Base-by-base conservation (phyloP, 768 basidiomycete genomes). In the Gloeopeniophorella convolvens region DNA sequence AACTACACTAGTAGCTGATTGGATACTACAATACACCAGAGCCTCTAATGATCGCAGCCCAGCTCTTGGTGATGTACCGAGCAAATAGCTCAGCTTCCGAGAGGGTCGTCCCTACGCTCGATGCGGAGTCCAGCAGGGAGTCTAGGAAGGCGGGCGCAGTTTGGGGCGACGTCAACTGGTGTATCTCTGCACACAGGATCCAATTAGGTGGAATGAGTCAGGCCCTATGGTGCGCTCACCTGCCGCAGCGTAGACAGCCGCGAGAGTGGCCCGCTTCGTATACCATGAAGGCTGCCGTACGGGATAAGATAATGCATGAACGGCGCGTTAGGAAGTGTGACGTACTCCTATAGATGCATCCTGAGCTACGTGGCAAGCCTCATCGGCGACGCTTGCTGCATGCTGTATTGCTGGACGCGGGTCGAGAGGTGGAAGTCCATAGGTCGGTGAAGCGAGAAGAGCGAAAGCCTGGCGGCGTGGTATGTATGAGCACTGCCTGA, bases 141-240 rank as follows among this genome's bases (percentile, higher is more conserved):
- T 83, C 80, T 12, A 92, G 71, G 69, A 92, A 89, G 3, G 70
- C 65, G 24, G 70, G 66, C 0, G 85, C 79, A 2, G 87, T 87
- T 11, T 68, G 60, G 4, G 89, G 85, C 1, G 89, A 91, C 0
- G 78, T 75, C n/a, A 92, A 62, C 61, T 92, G 89, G 60, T 90
- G 89, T 13, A 92, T 70, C 66, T 91, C 89, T 24, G 47, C n/a
- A 21, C n/a, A 9, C 42, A 36, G 33, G 33, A 13, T 4, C 3
- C 5, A 35, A 20, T 3, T 8, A 32, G 10, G 3, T 3, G 8
- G 23, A n/a, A 34, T 41, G 31, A 43, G 5, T 12, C 13, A 27
- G 3, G n/a, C n/a, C n/a, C n/a, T n/a, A n/a, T n/a, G 6, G 33
- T 16, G 15, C 34, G 45, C 69, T 31, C 51, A 82, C 83, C 83